phyloP scores from a whole-genome alignment of 225 moss, liverwort and hornwort genomes.

The Rhytidiadelphus loreus region DNA sequence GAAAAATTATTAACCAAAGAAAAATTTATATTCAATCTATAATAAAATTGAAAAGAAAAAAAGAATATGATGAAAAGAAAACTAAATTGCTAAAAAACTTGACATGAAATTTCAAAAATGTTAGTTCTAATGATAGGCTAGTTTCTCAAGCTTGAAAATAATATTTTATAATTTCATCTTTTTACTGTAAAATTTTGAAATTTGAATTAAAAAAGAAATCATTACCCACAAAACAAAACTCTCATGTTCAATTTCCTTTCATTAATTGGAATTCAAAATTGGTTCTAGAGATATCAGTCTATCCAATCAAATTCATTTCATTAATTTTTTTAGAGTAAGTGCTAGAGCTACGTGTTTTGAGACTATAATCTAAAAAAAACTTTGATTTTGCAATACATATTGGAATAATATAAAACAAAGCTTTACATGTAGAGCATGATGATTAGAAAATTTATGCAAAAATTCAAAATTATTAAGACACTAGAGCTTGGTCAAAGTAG shows the following conservation, averaged over 20 bases:
- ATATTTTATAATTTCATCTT: not conserved
- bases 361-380: not conserved
- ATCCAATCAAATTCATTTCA: not conserved
- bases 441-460: not conserved
- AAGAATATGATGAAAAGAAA: too few species aligned
- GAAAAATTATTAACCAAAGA: not conserved
- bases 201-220: too few species aligned
- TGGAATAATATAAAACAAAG: not conserved
- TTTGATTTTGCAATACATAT: not conserved
- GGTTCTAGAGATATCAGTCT: not conserved
- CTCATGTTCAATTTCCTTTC: not conserved
- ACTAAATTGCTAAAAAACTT: not conserved
- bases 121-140: not conserved
- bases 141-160: not conserved
- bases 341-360: not conserved
- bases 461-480: not conserved
- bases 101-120: not conserved
- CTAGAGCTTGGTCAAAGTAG: not conserved
- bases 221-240: rapidly evolving
- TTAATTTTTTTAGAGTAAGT: not conserved
- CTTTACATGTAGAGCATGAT: not conserved
- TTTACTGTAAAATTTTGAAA: not conserved
- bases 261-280: not conserved
- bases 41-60: not conserved
- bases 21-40: not conserved